phyloP scores from a whole-genome alignment of 352 stramenopile genomes.

The Pythium rhizo-oryzae region DNA sequence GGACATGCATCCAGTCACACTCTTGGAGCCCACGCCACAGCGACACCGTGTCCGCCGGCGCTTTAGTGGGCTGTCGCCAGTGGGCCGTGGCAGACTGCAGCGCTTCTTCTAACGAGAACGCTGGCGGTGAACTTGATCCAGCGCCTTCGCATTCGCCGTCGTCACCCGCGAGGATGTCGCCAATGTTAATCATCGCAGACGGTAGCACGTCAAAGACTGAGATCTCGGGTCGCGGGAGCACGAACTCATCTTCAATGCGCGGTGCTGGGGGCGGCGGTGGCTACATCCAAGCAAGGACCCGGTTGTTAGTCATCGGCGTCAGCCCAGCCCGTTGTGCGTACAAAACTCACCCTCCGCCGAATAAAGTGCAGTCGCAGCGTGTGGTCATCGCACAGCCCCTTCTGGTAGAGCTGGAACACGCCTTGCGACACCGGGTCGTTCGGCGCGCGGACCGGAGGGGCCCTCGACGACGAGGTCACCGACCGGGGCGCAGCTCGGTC shows the following conservation, averaged over 20 bases:
- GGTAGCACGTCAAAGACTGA: constrained; percentile 45
- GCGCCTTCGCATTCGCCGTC: not conserved
- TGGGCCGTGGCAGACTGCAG: constrained; percentile 3
- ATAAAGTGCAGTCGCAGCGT: constrained; percentile 65
- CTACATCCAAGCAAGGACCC: constrained; percentile 2
- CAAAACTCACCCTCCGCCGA: constrained; percentile 35
- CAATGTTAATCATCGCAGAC: constrained; percentile 29
- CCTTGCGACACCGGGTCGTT: not conserved
- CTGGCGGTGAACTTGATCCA: not conserved
- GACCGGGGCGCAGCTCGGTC: not conserved
- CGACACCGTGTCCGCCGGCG: constrained; percentile 22
- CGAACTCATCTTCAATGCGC: constrained; percentile 46
- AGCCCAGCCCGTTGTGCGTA: not conserved
- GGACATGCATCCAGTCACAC: constrained; percentile 46
- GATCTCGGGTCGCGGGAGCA: constrained; percentile 48
- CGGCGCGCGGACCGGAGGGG: not conserved
- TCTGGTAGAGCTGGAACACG: constrained; percentile 69
- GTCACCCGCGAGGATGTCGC: constrained; percentile 9
- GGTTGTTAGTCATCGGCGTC: not conserved
- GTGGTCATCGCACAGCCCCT: constrained; percentile 50
- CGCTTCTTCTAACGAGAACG: not conserved
- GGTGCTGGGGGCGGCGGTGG: constrained; percentile 24
- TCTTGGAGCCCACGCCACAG: constrained; percentile 43
- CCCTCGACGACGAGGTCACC: no score
- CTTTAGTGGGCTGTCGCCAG: constrained; percentile 27